Base-by-base conservation (phyloP, 2,329 filamentous ascomycete species). In the Hypomyces rosellus region DNA sequence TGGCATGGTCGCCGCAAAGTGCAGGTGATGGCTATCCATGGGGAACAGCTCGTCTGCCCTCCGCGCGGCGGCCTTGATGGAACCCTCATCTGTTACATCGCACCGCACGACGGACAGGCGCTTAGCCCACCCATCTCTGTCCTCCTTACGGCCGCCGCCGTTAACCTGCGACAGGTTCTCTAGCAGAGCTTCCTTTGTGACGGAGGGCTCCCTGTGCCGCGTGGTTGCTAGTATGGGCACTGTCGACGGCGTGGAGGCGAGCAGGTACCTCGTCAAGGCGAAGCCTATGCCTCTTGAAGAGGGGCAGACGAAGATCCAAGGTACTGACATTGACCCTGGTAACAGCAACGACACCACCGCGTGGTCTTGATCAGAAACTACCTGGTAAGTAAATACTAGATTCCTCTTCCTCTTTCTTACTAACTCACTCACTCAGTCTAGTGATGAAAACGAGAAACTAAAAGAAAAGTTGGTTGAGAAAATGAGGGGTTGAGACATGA, bases 1-100 rank as follows among this genome's bases (percentile, higher is more conserved):
- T 0, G 88, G 86, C 2, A 90, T 69, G 30, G 80, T 78, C 59
- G 89, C 80, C 2, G 80, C 80, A 40, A 92, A 76, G 53, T 83
- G 85, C 12, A 93, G 76, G 57, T 86, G 81, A 57, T 81, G 66
- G 8, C 65, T 66, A 12, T 63, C 62, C 0, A 65, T 50, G 2
- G 78, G 76, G 64, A 85, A 85, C 8, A 79, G 68, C 6, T 69
- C 61, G 18, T 69, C 69, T 25, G 82, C 82, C 43, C 59, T 59
- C 13, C 64, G 63, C 4, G 79, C 72, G 15, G 86, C 82, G 37
- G 78, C 75, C 43, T 69, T 60, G 37, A 93, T 78, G 34, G 79
- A 80, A 25, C 69, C 54, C 67, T 91, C 87, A 59, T 87, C 80
- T 3, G 69, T 72, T 33, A 77, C 74, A 64, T 78, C 75, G 40